A percentile compares a stretch with the other conserved stretches of the same genome.
Conservation (phyloP, 805 yeast genomes). For the Candida rishiriensis region DNA sequence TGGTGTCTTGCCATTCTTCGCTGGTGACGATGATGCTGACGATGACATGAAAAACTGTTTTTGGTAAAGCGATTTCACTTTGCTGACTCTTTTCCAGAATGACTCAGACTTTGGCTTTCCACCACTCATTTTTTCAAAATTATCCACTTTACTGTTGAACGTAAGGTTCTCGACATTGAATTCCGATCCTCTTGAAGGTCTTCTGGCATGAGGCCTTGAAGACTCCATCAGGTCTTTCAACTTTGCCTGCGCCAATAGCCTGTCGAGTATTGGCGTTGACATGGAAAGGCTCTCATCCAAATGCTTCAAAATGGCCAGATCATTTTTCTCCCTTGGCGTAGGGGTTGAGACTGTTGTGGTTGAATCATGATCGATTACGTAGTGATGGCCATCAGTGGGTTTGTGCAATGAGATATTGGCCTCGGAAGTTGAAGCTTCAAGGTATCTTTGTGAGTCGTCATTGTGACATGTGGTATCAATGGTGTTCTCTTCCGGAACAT, state of each 20-base stretch:
- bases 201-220: not conserved
- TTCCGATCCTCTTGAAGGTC: not conserved
- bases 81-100: conserved; percentile 9
- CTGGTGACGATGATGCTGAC: not conserved
- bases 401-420: not conserved
- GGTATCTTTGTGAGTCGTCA: not conserved
- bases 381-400: not conserved
- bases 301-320: too few species aligned
- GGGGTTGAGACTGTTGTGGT: too few species aligned
- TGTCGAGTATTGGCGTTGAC: not conserved
- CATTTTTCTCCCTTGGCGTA: too few species aligned
- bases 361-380: too few species aligned
- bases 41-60: not conserved
- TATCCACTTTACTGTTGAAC: conserved; percentile 25
- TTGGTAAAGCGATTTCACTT: conserved; percentile 4
- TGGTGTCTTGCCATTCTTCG: not conserved
- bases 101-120: conserved; percentile 13
- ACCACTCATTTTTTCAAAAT: conserved; percentile 28
- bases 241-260: too few species aligned
- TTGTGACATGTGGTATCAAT: conserved; percentile 8
- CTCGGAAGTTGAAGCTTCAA: too few species aligned
- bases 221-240: not conserved
- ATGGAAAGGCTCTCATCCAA: not conserved
- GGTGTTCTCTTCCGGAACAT: conserved; percentile 3
- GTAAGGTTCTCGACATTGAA: conserved; percentile 5